Conservation (phyloP, 202 grass and related monocot genomes). For the Eragrostis tef region DNA sequence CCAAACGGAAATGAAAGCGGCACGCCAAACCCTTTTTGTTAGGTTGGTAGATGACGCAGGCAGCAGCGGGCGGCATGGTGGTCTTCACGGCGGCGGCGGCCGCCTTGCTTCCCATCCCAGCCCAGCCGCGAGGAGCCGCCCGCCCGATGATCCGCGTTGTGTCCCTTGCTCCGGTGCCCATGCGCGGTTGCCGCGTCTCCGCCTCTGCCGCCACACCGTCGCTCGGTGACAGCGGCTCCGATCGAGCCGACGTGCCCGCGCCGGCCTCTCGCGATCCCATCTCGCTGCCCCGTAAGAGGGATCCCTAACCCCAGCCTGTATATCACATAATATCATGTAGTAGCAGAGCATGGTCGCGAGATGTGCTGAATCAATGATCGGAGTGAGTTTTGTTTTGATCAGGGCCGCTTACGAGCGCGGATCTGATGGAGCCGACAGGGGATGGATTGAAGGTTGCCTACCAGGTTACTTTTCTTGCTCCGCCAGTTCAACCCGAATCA, state of each 20-base stretch:
- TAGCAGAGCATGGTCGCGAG: background rate
- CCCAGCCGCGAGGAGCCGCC: background rate
- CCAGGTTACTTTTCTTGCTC: slow-evolving; percentile 55
- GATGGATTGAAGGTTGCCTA: slow-evolving; percentile 75
- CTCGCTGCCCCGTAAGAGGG: slow-evolving; percentile 42
- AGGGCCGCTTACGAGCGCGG: slow-evolving; percentile 72
- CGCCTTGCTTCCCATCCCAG: slow-evolving; percentile 24
- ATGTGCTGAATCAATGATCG: background rate
- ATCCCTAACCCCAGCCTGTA: background rate
- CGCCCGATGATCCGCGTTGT: background rate
- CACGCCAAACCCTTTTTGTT: too few relatives aligned
- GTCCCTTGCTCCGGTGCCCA: background rate
- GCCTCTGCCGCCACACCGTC: background rate
- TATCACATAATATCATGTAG: too few relatives aligned
- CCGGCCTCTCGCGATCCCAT: slow-evolving; percentile 35
- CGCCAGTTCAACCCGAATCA: background rate
- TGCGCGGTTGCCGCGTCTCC: background rate
- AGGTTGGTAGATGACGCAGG: background rate
- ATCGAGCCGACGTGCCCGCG: background rate
- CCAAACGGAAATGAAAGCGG: too few relatives aligned
- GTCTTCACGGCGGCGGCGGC: background rate
- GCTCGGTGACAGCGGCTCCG: background rate
- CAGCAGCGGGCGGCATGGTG: slow-evolving; percentile 26
- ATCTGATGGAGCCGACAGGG: slow-evolving; percentile 57
- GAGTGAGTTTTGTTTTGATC: background rate